These are phyloP conservation scores for Prunus mira DNA, from an alignment of 306 rosid genomes.

Conservation along the genomic window DNA sequence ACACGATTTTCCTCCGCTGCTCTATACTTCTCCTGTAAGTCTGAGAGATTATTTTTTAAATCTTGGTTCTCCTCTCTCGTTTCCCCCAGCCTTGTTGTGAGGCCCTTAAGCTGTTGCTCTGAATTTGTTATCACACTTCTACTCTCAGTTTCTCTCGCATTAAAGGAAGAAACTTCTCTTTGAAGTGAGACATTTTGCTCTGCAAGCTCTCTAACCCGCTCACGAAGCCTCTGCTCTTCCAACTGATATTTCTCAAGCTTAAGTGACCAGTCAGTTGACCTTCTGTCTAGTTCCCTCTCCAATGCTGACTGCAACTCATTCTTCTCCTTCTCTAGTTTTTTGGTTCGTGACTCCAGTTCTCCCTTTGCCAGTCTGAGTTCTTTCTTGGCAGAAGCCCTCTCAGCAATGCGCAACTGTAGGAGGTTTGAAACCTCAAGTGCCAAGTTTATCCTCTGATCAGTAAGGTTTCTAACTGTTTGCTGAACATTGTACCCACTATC, in stretches of 20 bases:
- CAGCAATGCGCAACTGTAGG: conserved; percentile 67
- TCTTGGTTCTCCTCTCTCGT: conserved; percentile 52
- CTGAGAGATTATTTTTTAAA: conserved; percentile 50
- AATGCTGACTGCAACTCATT: conserved; percentile 76
- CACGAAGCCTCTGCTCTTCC: conserved; percentile 92
- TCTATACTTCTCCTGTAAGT: conserved; percentile 60
- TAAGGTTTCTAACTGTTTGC: conserved; percentile 57
- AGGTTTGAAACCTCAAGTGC: conserved; percentile 77
- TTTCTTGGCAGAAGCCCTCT: conserved; percentile 64
- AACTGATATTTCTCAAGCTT: conserved; percentile 85
- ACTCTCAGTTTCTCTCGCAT: conserved; percentile 67
- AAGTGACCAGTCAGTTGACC: conserved; percentile 91
- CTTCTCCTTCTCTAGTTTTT: conserved; percentile 81
- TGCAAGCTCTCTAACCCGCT: conserved; percentile 96
- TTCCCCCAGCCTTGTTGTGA: conserved; percentile 51
- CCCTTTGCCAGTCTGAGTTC: conserved; percentile 52
- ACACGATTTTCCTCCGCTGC: conserved; percentile 55
- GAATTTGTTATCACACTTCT: conserved; percentile 43
- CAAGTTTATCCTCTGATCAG: conserved; percentile 64
- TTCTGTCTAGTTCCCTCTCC: conserved; percentile 92
- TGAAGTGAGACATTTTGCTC: conserved; percentile 95
- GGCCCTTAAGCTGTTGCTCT: conserved; percentile 57
- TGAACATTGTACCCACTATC: conserved; percentile 58
- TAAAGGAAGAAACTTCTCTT: conserved; percentile 72
- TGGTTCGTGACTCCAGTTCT: conserved; percentile 57